Conservation (phyloP, 495 filamentous ascomycete species). For the Penicillium lividum region DNA sequence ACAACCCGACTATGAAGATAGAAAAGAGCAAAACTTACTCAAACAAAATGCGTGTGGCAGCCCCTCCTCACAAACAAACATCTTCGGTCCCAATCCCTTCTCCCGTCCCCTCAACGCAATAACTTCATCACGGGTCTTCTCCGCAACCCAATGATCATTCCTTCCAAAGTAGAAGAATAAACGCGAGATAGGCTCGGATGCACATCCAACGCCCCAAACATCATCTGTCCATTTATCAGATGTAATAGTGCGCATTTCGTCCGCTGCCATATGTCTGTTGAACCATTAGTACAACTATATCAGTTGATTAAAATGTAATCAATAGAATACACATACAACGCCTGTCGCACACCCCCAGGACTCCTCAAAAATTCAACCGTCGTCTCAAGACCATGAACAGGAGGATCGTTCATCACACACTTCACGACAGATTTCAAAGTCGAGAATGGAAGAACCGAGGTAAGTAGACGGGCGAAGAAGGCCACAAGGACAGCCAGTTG, state of each 20-base stretch:
- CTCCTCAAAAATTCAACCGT: conserved; percentile 66
- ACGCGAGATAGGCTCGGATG: conserved; percentile 49
- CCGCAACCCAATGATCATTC: conserved; percentile 80
- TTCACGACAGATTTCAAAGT: conserved; percentile 46
- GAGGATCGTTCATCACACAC: conserved; percentile 51
- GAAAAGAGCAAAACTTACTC: conserved; percentile 48
- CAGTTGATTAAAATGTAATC: not conserved
- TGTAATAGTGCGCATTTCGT: conserved; percentile 78
- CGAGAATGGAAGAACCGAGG: conserved; percentile 42
- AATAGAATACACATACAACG: conserved; percentile 53
- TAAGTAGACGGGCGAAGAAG: conserved; percentile 50
- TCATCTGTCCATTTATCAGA: conserved; percentile 77
- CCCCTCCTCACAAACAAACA: conserved; percentile 71
- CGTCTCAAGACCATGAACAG: conserved; percentile 55
- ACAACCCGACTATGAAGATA: not conserved
- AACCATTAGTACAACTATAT: not conserved
- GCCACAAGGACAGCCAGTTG: conserved; percentile 56
- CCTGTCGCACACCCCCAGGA: conserved; percentile 65
- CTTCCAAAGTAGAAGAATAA: conserved; percentile 80
- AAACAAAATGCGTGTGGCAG: conserved; percentile 84
- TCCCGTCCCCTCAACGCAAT: conserved; percentile 52
- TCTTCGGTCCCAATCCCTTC: conserved; percentile 55
- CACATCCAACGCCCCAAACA: conserved; percentile 66
- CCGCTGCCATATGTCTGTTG: conserved; percentile 59
- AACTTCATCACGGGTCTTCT: conserved; percentile 71